Base-by-base conservation (phyloP, 1,284 basidiomycete species). In the Vanrija sp. region DNA sequence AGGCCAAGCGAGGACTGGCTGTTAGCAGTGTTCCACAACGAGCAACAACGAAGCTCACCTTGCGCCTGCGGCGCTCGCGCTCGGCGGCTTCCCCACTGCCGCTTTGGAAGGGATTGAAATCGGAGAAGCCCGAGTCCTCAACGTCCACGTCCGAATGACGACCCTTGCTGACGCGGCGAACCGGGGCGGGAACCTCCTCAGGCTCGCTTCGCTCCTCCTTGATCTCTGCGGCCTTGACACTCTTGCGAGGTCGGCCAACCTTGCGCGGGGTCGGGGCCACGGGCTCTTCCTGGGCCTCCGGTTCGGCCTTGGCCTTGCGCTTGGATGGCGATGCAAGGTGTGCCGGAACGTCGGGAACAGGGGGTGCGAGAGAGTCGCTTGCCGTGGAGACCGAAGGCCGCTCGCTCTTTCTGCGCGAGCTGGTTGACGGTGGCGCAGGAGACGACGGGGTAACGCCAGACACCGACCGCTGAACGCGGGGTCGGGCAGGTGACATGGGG, bases 71-170 rank as follows among this genome's bases (percentile, higher is more conserved):
- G 46, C 68, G 62, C 49, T 69, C 71, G 4, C 66, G 50, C 29
- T 76, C 75, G 0, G 73, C 73, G 7, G 74, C 74, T 14, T 75
- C 73, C 38, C 79, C 79, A 43, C 75, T 74, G 18, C 79, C 79
- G 26, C 74, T 77, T 62, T 82, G 81, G 65, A 82, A 82, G 1
- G 81, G 80, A 64, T 82, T 82, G 64, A 68, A 79, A 55, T 81
- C 78, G 16, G 78, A 79, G 61, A 81, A 82, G 5, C 74, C 74
- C 45, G 67, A 68, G 39, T 74, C 74, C 6, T 70, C 71, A 28
- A 53, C n/a, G 23, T 46, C 15, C 2, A 12, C 34, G 34, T 34
- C 34, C 12, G 34, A 34, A 12, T 83, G 34, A 5, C 34, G 34
- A 5, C 34, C 34, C 34, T 12, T 15, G 34, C 34, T 34, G 34